phyloP scores from a whole-genome alignment of 148 eudicot species.

The Oxyria digyna region DNA sequence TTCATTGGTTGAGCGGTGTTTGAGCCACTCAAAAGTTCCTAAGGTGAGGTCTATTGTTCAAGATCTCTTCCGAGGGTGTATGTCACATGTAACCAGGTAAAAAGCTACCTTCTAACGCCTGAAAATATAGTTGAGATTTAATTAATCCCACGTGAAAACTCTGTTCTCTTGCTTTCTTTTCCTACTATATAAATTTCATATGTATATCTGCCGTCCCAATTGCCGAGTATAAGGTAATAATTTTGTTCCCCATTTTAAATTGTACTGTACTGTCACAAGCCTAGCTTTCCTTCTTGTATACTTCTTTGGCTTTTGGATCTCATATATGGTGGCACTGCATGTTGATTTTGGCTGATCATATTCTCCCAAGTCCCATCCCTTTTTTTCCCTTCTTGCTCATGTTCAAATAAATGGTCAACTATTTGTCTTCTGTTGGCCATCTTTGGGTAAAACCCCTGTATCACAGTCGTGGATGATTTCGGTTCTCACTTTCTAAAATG shows the following conservation, averaged over 20 bases:
- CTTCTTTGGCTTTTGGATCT: background rate
- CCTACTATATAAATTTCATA: background rate
- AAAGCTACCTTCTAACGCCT: constrained; percentile 13
- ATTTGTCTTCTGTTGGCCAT: background rate
- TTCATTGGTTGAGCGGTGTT: constrained; percentile 82
- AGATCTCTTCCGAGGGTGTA: constrained; percentile 87
- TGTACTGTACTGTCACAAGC: background rate
- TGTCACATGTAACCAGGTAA: constrained; percentile 95
- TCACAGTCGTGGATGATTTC: background rate
- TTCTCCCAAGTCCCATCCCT: background rate
- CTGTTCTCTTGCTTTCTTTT: background rate
- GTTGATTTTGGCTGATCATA: background rate
- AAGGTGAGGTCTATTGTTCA: constrained; percentile 70
- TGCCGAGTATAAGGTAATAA: background rate
- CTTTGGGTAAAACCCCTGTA: background rate
- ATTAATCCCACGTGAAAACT: background rate
- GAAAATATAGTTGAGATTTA: background rate
- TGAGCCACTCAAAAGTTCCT: constrained; percentile 49
- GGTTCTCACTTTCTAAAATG: background rate
- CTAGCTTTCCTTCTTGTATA: background rate
- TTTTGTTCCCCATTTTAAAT: background rate
- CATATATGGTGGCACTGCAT: background rate
- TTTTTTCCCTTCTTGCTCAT: background rate
- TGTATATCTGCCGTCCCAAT: background rate
- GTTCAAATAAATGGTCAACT: background rate